Conservation (phyloP, 202 grass and related monocot species). For the Panicum virgatum region DNA sequence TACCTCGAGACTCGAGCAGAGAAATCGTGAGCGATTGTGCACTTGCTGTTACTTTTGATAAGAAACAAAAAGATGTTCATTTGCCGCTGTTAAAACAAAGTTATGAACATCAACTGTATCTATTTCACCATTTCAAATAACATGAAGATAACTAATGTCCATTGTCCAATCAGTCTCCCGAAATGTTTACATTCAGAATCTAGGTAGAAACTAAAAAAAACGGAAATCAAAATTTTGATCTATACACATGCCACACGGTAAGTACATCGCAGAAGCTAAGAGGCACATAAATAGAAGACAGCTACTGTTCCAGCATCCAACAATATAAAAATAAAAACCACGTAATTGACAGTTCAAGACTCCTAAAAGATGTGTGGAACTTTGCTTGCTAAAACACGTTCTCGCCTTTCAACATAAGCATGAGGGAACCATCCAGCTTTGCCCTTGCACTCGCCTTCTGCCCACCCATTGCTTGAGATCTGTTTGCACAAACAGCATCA, state of each 20-base stretch:
- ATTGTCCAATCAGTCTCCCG: neutral
- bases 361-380: conserved; percentile 81
- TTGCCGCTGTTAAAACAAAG: neutral
- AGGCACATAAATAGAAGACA: neutral
- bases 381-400: conserved; percentile 87
- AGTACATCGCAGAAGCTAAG: conserved; percentile 15
- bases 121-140: conserved; percentile 4
- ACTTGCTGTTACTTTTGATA: neutral
- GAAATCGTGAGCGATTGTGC: neutral
- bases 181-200: conserved; percentile 5
- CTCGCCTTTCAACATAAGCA: conserved; percentile 65
- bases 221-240: neutral
- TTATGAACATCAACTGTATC: neutral
- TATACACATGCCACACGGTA: conserved; percentile 30
- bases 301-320: conserved; percentile 26
- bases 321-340: conserved; percentile 15
- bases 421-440: conserved; percentile 97
- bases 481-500: conserved; percentile 13
- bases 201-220: neutral
- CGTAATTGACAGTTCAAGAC: conserved; percentile 3
- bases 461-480: conserved; percentile 88
- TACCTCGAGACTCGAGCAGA: neutral
- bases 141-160: neutral
- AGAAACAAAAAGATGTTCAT: neutral
- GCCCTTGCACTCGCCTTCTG: conserved; percentile 97